Evolutionary conservation across 73 alveolate genomes (phyloP).

Genomic region (Uronychia setigera): DNA sequence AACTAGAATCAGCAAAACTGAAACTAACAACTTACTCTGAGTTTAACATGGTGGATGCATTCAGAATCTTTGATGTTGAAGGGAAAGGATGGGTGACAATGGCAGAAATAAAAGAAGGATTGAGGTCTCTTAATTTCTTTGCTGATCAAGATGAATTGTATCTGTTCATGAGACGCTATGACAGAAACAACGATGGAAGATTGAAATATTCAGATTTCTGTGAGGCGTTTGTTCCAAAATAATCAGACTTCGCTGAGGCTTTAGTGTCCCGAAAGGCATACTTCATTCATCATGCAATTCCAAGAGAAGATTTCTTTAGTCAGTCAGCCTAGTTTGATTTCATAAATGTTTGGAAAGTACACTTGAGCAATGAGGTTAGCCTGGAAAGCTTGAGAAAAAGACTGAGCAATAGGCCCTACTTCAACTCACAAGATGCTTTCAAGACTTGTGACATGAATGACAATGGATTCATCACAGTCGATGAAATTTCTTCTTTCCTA

Average conservation of each 20-base stretch:
- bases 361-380: constrained; percentile 10
- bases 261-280: constrained; percentile 18
- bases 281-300: constrained; percentile 22
- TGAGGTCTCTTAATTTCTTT: constrained; percentile 39
- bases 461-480: constrained; percentile 17
- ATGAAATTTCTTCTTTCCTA: background rate
- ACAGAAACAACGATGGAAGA: constrained; percentile 60
- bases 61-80: constrained; percentile 75
- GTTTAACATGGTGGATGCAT: constrained; percentile 90
- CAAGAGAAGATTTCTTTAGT: background rate
- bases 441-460: constrained; percentile 37
- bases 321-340: background rate
- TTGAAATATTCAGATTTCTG: constrained; percentile 57
- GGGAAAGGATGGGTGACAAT: constrained; percentile 64
- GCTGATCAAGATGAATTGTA: constrained; percentile 8
- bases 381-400: constrained; percentile 32
- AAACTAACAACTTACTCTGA: constrained; percentile 70
- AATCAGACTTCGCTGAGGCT: background rate
- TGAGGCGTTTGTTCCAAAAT: constrained; percentile 42
- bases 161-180: constrained; percentile 38
- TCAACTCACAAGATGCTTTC: constrained; percentile 77
- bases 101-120: constrained; percentile 73
- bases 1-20: constrained; percentile 70
- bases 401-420: constrained; percentile 34
- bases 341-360: constrained; percentile 4